Percentiles rank a stretch among this genome's conserved stretches.
phyloP scores from a whole-genome alignment of 106 monocot genomes.

The Platanthera guangdongensis region DNA sequence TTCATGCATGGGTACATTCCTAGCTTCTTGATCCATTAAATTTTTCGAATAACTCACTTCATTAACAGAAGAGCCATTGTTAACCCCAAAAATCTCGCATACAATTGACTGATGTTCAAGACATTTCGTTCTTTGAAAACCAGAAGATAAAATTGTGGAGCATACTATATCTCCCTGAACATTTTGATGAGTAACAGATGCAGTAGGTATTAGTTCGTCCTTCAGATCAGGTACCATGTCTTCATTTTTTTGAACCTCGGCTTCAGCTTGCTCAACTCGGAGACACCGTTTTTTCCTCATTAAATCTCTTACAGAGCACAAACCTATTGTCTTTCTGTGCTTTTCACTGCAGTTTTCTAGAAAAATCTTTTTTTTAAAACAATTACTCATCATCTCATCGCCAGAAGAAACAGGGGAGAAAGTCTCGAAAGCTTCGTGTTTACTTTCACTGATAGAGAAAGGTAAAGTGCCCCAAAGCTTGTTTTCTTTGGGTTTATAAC shows the following conservation, averaged over 20 bases:
- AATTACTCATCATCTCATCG: constrained; percentile 10
- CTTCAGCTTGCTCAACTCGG: constrained; percentile 30
- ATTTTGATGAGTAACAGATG: constrained; percentile 4
- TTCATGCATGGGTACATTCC: not conserved
- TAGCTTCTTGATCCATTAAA: not conserved
- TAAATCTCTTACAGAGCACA: constrained; percentile 58
- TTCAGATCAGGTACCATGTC: not conserved
- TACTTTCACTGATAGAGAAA: constrained; percentile 25
- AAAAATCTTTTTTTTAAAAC: constrained; percentile 6
- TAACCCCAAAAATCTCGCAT: constrained; percentile 1
- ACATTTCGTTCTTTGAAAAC: constrained; percentile 1
- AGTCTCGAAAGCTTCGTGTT: constrained; percentile 9
- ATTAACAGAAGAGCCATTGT: not conserved
- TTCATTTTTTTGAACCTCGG: not conserved
- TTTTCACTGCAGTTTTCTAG: constrained; percentile 2
- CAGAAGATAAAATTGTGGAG: not conserved
- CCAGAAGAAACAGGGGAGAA: constrained; percentile 6
- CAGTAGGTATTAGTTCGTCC: not conserved
- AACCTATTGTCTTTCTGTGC: constrained; percentile 5
- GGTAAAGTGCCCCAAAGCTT: constrained; percentile 56
- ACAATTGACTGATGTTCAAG: not conserved
- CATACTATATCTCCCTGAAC: not conserved
- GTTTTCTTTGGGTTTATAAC: constrained; percentile 23
- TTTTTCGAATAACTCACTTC: not conserved
- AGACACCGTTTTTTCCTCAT: constrained; percentile 60